phyloP scores from a whole-genome alignment of 768 basidiomycete genomes.

The Rhodotorula sphaerocarpa region DNA sequence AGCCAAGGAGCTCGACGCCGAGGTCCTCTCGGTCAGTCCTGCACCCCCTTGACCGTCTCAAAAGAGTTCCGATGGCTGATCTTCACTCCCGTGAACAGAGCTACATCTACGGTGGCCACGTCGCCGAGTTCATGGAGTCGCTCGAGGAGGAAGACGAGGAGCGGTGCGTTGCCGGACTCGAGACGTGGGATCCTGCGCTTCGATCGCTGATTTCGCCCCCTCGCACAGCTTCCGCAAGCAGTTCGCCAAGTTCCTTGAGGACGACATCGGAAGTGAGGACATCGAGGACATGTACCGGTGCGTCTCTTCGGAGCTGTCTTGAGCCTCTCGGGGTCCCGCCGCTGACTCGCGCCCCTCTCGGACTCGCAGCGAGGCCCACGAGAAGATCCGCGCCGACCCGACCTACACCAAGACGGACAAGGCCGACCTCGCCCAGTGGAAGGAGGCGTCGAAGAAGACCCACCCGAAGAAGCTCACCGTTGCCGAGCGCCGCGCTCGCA shows the following conservation, averaged over 20 bases:
- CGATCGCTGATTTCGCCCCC: conserved; percentile 17
- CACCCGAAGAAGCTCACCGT: conserved; percentile 56
- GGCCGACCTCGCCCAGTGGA: conserved; percentile 62
- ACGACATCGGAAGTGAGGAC: conserved; percentile 89
- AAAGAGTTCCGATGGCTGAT: no score
- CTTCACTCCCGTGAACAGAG: conserved; percentile 42
- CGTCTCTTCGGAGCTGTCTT: background rate
- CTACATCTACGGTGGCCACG: conserved; percentile 71
- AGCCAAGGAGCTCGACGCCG: conserved; percentile 81
- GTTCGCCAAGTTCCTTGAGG: conserved; percentile 88
- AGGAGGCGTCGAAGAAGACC: conserved; percentile 52
- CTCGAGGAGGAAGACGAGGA: conserved; percentile 99
- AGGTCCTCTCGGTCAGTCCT: conserved; percentile 51
- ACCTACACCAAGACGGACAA: conserved; percentile 71
- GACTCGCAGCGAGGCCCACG: conserved; percentile 62
- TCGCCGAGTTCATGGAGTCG: conserved; percentile 99
- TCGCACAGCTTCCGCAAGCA: conserved; percentile 83
- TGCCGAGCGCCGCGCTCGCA: conserved; percentile 67
- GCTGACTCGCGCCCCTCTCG: background rate
- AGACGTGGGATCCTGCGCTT: background rate
- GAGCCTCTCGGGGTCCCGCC: background rate
- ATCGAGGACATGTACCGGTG: conserved; percentile 80
- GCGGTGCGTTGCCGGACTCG: conserved; percentile 51
- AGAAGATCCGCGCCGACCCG: conserved; percentile 92
- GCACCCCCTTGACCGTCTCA: no score